phyloP scores from a whole-genome alignment of 2,329 filamentous ascomycete species.

The Escovopsis sp. region DNA sequence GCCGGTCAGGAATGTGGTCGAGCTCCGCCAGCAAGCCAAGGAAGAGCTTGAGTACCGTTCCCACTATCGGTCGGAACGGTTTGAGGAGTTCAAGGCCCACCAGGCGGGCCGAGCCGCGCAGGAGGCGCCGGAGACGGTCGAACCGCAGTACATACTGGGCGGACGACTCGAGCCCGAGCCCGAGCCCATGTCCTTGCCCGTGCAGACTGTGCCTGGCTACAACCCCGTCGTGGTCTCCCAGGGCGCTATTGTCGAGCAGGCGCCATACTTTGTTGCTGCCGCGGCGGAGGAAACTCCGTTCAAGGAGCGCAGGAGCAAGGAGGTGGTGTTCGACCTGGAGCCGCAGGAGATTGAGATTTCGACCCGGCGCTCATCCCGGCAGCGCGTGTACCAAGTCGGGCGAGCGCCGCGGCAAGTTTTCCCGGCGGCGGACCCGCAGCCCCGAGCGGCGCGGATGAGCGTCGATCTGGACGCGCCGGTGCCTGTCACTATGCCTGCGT shows the following conservation, averaged over 20 bases:
- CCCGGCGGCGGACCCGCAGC: too few relatives aligned
- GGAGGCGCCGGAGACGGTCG: neutral
- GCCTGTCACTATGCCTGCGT: too few relatives aligned
- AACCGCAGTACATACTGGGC: neutral
- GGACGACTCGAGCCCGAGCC: constrained; percentile 5
- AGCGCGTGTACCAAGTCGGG: constrained; percentile 23
- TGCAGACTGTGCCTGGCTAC: neutral
- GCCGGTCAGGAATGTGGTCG: neutral
- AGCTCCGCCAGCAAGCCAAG: neutral
- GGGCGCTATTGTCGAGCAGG: neutral
- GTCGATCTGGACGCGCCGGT: too few relatives aligned
- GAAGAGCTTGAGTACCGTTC: neutral
- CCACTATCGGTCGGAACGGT: neutral
- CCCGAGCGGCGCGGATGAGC: too few relatives aligned
- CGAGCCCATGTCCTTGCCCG: too few relatives aligned
- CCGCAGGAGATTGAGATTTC: constrained; percentile 11
- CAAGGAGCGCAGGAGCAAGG: constrained; percentile 17
- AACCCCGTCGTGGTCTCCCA: neutral
- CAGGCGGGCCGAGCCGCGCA: neutral
- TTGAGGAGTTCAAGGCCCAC: neutral
- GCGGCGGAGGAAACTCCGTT: neutral
- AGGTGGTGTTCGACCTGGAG: constrained; percentile 13
- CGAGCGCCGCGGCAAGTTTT: constrained; percentile 1
- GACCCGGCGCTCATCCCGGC: constrained; percentile 25
- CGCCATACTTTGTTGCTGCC: neutral